Conservation (phyloP, 805 yeast species). For the Candida insectalens region DNA sequence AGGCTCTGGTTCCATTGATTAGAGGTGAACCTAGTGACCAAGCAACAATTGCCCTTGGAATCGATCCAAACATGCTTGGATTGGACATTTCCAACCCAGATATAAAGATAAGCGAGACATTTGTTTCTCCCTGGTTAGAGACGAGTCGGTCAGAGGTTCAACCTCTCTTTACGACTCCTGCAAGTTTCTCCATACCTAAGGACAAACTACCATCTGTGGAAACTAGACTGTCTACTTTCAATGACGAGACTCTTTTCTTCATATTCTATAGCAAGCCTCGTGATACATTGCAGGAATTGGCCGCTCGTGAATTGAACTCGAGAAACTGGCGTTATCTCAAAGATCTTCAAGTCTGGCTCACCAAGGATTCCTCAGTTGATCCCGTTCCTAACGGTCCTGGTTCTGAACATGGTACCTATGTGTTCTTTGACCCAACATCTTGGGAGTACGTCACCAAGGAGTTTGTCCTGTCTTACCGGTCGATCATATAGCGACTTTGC, state of each 20-base stretch:
- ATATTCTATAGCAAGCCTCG: constrained; percentile 90
- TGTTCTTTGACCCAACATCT: constrained; percentile 88
- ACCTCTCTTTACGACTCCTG: constrained; percentile 67
- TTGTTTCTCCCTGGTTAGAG: constrained; percentile 94
- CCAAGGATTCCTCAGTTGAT: constrained; percentile 85
- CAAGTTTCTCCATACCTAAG: constrained; percentile 29
- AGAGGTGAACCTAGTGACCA: constrained; percentile 55
- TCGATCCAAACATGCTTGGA: constrained; percentile 61
- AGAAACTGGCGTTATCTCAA: constrained; percentile 97
- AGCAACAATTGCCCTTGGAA: constrained; percentile 62
- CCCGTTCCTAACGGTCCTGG: constrained; percentile 67
- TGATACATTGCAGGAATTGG: constrained; percentile 87
- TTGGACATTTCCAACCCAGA: constrained; percentile 37
- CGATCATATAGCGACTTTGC: constrained; percentile 18
- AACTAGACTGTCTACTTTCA: constrained; percentile 46
- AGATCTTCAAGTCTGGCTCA: constrained; percentile 91
- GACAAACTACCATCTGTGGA: constrained; percentile 20
- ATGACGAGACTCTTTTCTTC: constrained; percentile 89
- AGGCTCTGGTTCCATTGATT: constrained; percentile 51
- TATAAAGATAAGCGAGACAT: constrained; percentile 44
- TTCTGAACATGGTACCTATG: constrained; percentile 87
- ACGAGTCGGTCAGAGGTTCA: constrained; percentile 85
- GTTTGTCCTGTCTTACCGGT: constrained; percentile 42
- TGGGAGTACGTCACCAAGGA: constrained; percentile 89
- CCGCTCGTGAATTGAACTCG: constrained; percentile 81